Evolutionary conservation across 305 asterid genomes (phyloP).

Genomic region (Solanum hybrid): DNA sequence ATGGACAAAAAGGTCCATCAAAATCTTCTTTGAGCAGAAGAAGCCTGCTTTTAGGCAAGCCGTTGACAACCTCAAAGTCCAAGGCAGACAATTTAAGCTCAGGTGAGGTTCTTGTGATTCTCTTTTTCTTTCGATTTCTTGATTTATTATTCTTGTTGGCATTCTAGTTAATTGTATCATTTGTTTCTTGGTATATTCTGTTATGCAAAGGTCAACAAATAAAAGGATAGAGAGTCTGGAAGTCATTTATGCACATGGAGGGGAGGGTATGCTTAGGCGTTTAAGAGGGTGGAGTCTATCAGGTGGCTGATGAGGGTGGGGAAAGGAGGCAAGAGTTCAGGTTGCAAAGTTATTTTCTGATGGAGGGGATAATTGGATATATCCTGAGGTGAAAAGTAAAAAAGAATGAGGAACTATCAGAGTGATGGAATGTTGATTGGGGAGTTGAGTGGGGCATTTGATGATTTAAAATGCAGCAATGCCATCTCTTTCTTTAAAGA

Average conservation of each 20-base stretch:
- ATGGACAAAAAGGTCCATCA: conserved; percentile 26
- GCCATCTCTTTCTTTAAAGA: not conserved
- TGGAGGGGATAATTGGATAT: not conserved
- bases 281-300: not conserved
- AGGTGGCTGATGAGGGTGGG: not conserved
- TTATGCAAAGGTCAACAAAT: not conserved
- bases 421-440: not conserved
- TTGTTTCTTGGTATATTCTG: not conserved
- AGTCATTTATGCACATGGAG: not conserved
- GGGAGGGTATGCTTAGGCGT: not conserved
- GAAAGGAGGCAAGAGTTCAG: not conserved
- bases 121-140: not conserved
- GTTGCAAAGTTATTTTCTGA: not conserved
- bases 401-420: not conserved
- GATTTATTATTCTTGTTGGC: not conserved
- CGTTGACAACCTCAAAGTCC: conserved; percentile 28
- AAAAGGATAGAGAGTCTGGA: not conserved
- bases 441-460: not conserved
- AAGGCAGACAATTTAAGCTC: conserved; percentile 32
- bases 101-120: conserved; percentile 26
- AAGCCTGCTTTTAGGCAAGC: conserved; percentile 26
- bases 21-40: conserved; percentile 38
- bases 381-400: not conserved
- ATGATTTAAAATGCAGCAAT: not conserved
- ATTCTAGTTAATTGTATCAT: not conserved